Base-by-base conservation (phyloP, 2,329 filamentous ascomycete species). In the Fusarium sp. region DNA sequence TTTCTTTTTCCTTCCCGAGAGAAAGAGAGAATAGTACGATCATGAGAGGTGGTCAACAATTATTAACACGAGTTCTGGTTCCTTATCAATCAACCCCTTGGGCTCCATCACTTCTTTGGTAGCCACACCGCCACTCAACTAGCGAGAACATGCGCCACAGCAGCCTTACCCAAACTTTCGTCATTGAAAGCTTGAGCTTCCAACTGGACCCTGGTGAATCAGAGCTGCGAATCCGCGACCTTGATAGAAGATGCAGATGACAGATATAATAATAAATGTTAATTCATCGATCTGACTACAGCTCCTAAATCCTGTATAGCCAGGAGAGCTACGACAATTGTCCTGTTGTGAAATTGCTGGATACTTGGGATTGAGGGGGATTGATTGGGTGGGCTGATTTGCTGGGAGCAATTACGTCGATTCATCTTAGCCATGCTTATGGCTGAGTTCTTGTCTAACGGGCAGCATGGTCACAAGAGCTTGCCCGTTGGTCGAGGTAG, bases 141-240 rank as follows among this genome's bases (percentile, higher is more conserved):
- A 22, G n/a, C 24, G 16, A 9, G 25, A 47, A 16, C 8, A 6
- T 38, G 18, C 46, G 30, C 20, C 27, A 30, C 42, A 49, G 34
- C 27, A 44, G 52, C 60, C 52, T 52, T 22, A 66, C 43, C 59
- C 27, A 60, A 53, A 47, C 47, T 51, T 29, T 40, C 50, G 32
- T 47, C 42, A 49, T 65, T 16, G 11, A 15, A 38, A 51, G 12
- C 9, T 43, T 46, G 16, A 45, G 53, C 59, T 51, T 44, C 14
- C 22, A 29, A 9, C 18, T 11, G 8, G 25, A 49, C 12, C 27
- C n/a, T 15, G 20, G 42, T n/a, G 22, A 20, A 38, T 38, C 16
- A 25, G 16, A 25, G 30, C 49, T 38, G 8, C 8, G 11, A 51
- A 24, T 16, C 20, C 15, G 3, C 24, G 11, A 18, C 5, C 4